A percentile compares a stretch with the other conserved stretches of the same genome.
These are phyloP conservation scores for Aspergillus brunneoviolaceus DNA, from an alignment of 2,329 filamentous ascomycete species.

Conservation along the genomic window DNA sequence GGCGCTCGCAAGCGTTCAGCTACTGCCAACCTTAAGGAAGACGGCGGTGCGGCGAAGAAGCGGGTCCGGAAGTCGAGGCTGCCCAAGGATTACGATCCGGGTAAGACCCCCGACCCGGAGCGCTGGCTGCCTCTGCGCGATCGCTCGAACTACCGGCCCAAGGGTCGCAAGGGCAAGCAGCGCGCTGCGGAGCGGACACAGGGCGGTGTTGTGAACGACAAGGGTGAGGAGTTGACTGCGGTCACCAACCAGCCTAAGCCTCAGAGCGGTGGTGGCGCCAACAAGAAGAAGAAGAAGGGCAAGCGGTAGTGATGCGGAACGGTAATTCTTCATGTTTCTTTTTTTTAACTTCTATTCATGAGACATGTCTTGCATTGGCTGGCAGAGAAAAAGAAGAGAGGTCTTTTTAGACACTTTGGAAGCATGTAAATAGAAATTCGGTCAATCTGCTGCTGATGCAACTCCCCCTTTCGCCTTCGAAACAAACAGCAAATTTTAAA, in stretches of 20 bases:
- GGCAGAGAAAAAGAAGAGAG: background rate
- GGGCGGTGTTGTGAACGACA: slow-evolving; percentile 76
- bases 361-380: slow-evolving; percentile 14
- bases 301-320: slow-evolving; percentile 41
- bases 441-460: background rate
- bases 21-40: slow-evolving; percentile 30
- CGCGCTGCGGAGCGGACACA: slow-evolving; percentile 76
- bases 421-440: slow-evolving; percentile 10
- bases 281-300: slow-evolving; percentile 54
- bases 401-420: background rate
- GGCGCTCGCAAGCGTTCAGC: slow-evolving; percentile 41
- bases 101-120: slow-evolving; percentile 82
- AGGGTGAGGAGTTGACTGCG: slow-evolving; percentile 55
- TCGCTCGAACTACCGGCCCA: slow-evolving; percentile 82
- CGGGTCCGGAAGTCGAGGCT: slow-evolving; percentile 48
- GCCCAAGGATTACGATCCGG: slow-evolving; percentile 60
- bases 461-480: background rate
- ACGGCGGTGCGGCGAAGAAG: slow-evolving; percentile 32
- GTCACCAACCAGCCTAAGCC: slow-evolving; percentile 32
- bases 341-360: slow-evolving; percentile 6
- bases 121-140: slow-evolving; percentile 91
- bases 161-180: slow-evolving; percentile 89
- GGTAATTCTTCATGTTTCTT: background rate
- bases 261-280: slow-evolving; percentile 37
- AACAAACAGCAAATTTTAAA: background rate